Conservation (phyloP, 345 rosid genomes). For the Gossypium australe region DNA sequence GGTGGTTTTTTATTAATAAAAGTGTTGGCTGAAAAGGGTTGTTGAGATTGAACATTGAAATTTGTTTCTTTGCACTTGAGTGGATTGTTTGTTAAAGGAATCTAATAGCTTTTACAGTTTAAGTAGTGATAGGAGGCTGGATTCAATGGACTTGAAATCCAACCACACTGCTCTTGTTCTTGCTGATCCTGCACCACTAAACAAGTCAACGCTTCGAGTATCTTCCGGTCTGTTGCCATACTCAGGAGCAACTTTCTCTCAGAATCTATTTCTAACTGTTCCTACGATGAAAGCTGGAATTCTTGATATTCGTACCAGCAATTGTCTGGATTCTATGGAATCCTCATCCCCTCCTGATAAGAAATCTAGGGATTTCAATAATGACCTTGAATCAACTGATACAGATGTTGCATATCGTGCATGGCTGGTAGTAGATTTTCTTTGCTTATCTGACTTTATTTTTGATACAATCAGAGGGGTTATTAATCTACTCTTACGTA, state of each 20-base stretch:
- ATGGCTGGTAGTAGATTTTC: constrained; percentile 55
- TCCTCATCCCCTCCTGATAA: constrained; percentile 65
- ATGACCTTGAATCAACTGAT: constrained; percentile 36
- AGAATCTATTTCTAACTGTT: constrained; percentile 42
- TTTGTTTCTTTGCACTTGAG: constrained; percentile 11
- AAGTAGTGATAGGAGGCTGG: constrained; percentile 24
- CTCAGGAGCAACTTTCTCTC: constrained; percentile 38
- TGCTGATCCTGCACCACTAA: constrained; percentile 59
- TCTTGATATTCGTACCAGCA: constrained; percentile 56
- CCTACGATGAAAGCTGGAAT: constrained; percentile 71
- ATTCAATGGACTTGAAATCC: constrained; percentile 69
- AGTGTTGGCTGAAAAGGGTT: constrained; percentile 30
- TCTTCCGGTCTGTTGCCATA: constrained; percentile 38
- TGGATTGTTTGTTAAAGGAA: constrained; percentile 4
- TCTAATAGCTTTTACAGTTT: background rate
- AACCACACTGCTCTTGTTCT: constrained; percentile 61
- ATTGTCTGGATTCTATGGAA: constrained; percentile 83
- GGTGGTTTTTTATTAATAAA: constrained; percentile 49
- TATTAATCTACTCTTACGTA: background rate
- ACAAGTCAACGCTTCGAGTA: constrained; percentile 50
- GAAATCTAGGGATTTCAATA: constrained; percentile 31
- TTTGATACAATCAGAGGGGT: background rate
- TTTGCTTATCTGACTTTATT: background rate
- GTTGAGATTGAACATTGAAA: constrained; percentile 17
- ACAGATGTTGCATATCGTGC: constrained; percentile 45